Conservation (phyloP, 2,329 filamentous ascomycete genomes). For the Stemphylium lycopersici region DNA sequence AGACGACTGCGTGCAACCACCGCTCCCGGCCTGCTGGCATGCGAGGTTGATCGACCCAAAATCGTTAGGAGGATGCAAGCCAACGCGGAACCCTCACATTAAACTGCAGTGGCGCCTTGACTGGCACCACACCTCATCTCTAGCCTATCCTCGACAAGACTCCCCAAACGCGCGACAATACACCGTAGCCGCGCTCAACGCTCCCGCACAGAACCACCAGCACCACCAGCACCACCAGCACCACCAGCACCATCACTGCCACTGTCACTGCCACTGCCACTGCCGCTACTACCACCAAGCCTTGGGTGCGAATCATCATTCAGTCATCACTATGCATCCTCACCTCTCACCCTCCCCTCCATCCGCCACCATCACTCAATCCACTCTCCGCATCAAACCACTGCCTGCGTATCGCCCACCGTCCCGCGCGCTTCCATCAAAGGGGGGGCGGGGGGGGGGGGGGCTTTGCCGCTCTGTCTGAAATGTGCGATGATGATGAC, state of each 20-base stretch:
- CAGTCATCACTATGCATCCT: too few relatives aligned
- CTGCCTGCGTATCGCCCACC: constrained; percentile 34
- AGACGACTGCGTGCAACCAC: constrained; percentile 17
- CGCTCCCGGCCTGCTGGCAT: constrained; percentile 32
- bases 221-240: background rate
- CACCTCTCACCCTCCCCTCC: too few relatives aligned
- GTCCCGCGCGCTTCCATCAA: constrained; percentile 31
- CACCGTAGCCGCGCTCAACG: constrained; percentile 21
- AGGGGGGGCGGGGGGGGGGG: constrained; percentile 1
- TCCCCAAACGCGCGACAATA: constrained; percentile 27
- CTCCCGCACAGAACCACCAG: background rate
- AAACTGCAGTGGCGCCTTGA: background rate
- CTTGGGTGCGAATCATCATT: background rate
- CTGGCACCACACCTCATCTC: background rate
- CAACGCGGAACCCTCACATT: constrained; percentile 31
- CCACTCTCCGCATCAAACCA: background rate
- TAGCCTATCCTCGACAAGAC: background rate
- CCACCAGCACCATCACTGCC: background rate
- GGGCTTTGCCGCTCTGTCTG: background rate
- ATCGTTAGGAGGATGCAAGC: constrained; percentile 27
- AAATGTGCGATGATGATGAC: background rate
- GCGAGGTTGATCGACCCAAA: constrained; percentile 31
- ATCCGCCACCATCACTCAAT: background rate
- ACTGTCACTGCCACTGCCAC: too few relatives aligned
- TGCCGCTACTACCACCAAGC: background rate